A percentile compares a stretch with the other conserved stretches of the same genome.
Conservation (phyloP, 176 grass and related monocot genomes). For the Rhynchospora pubera region DNA sequence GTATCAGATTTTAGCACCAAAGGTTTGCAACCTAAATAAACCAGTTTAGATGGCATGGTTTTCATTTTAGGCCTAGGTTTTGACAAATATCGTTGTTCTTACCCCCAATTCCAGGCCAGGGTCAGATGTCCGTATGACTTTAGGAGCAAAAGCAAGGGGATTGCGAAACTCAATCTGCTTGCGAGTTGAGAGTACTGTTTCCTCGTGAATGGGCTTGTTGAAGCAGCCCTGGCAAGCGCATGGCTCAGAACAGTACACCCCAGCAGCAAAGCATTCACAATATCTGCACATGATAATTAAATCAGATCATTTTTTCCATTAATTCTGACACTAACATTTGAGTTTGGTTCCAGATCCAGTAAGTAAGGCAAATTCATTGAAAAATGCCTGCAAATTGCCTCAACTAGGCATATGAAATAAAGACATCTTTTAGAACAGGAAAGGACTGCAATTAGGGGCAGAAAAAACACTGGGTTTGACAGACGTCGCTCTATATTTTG, state of each 20-base stretch:
- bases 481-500: neutral
- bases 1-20: neutral
- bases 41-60: neutral
- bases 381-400: neutral
- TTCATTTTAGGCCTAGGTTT: neutral
- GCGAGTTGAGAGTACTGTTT: constrained; percentile 82
- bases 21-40: neutral
- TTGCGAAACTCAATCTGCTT: constrained; percentile 98
- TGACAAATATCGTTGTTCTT: constrained; percentile 4
- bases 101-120: constrained; percentile 54
- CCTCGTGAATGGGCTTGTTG: constrained; percentile 98
- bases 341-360: neutral
- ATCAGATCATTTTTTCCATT: neutral
- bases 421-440: neutral
- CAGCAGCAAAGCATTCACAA: constrained; percentile 98
- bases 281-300: constrained; percentile 46
- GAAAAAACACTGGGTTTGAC: neutral
- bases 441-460: neutral
- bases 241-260: constrained; percentile 96
- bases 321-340: neutral
- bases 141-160: constrained; percentile 95
- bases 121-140: constrained; percentile 81
- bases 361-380: neutral
- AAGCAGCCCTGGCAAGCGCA: constrained; percentile 91
- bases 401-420: neutral